phyloP scores from a whole-genome alignment of 1,139 yeast species.

The Pichia norvegensis region DNA sequence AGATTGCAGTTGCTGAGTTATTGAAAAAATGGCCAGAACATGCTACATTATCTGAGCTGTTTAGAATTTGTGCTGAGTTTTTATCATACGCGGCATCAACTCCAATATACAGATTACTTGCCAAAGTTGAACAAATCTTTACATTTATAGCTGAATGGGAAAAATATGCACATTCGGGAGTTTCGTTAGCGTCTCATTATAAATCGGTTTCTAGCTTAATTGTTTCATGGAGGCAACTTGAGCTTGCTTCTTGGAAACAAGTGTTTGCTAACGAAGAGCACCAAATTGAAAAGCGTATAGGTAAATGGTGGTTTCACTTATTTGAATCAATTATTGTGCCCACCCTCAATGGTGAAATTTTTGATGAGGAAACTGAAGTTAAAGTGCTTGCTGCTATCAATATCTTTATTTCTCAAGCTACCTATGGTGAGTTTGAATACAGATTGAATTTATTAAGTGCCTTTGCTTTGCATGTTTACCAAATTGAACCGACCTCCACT shows the following conservation, averaged over 20 bases:
- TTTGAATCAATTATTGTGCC: conserved; percentile 68
- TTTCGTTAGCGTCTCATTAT: conserved; percentile 50
- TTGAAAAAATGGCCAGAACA: conserved; percentile 89
- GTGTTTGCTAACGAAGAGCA: conserved; percentile 63
- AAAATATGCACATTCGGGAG: conserved; percentile 77
- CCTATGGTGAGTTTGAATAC: conserved; percentile 61
- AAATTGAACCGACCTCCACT: conserved; percentile 20
- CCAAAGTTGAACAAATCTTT: conserved; percentile 80
- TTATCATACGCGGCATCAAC: conserved; percentile 52
- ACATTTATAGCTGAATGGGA: conserved; percentile 88
- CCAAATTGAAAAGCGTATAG: conserved; percentile 42
- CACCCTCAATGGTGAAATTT: conserved; percentile 27
- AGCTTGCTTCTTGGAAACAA: conserved; percentile 77
- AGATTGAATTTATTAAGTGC: conserved; percentile 57
- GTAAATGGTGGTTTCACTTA: conserved; percentile 88
- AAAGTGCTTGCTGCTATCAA: conserved; percentile 64
- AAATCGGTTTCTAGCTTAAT: conserved; percentile 58
- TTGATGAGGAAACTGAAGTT: conserved; percentile 30
- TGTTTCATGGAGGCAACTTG: conserved; percentile 86
- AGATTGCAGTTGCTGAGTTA: conserved; percentile 40
- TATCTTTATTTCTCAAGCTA: conserved; percentile 65
- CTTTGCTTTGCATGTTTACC: conserved; percentile 46
- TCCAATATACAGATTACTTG: conserved; percentile 71
- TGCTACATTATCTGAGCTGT: conserved; percentile 69
- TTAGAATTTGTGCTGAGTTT: conserved; percentile 61